Conservation (phyloP, 306 rosid species). For the Quercus dentata region DNA sequence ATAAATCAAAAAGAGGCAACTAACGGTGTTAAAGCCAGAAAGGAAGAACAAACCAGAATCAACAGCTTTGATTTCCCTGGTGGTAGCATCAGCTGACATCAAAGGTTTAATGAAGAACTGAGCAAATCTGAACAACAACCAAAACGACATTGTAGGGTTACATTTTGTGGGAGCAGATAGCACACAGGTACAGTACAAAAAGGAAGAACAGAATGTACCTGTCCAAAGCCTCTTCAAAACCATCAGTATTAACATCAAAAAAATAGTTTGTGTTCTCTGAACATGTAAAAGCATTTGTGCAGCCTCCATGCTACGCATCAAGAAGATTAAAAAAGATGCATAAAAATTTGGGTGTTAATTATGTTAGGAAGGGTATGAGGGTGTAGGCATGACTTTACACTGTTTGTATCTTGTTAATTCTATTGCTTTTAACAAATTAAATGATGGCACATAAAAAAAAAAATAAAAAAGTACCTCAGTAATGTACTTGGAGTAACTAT, state of each 20-base stretch:
- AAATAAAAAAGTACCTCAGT: conserved; percentile 49
- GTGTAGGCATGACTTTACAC: too few relatives aligned
- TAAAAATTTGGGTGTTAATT: too few relatives aligned
- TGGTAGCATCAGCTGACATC: conserved; percentile 97
- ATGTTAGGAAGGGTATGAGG: too few relatives aligned
- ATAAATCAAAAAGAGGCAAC: not conserved
- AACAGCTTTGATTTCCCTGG: conserved; percentile 94
- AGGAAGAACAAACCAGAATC: conserved; percentile 75
- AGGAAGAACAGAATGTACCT: conserved; percentile 47
- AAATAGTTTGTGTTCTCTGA: conserved; percentile 68
- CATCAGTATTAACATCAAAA: conserved; percentile 77
- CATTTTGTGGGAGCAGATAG: not conserved
- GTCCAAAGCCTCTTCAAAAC: conserved; percentile 94
- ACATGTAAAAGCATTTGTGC: conserved; percentile 77
- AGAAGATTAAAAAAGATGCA: not conserved
- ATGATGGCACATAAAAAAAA: not conserved
- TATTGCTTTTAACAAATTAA: not conserved
- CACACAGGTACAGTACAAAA: conserved; percentile 4
- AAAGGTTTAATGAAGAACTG: conserved; percentile 91
- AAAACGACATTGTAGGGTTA: conserved; percentile 15
- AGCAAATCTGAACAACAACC: conserved; percentile 61
- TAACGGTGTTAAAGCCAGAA: not conserved
- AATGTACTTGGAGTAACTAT: conserved; percentile 89
- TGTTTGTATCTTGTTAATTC: not conserved
- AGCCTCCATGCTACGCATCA: conserved; percentile 76